phyloP scores from a whole-genome alignment of 2,329 filamentous ascomycete genomes.

The Beauveria sp. region DNA sequence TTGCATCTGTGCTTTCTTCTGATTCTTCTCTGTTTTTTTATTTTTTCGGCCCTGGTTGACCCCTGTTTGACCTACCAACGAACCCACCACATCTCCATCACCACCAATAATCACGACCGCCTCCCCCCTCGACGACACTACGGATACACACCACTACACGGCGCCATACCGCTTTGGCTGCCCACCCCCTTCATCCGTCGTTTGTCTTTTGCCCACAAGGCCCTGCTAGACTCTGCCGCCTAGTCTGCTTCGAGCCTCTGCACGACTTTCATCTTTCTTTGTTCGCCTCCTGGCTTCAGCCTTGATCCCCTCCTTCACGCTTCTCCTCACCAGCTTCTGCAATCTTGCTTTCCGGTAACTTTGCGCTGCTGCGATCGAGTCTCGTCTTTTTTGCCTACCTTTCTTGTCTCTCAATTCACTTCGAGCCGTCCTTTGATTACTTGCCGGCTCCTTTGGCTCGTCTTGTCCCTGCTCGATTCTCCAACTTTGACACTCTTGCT shows the following conservation, averaged over 20 bases:
- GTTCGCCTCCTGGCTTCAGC: conserved; percentile 7
- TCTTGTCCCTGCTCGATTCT: background rate
- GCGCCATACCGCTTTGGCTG: background rate
- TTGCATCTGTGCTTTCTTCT: background rate
- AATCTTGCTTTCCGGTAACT: background rate
- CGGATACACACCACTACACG: conserved; percentile 3
- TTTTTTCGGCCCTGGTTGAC: background rate
- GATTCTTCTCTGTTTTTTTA: background rate
- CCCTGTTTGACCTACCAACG: conserved; percentile 1
- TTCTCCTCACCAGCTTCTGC: conserved; percentile 8
- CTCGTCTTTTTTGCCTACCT: background rate
- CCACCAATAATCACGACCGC: conserved; percentile 7
- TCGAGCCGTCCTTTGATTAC: background rate
- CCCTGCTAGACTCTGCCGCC: conserved; percentile 3
- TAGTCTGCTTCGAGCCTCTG: conserved; percentile 9
- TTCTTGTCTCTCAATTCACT: background rate
- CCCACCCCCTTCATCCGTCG: conserved; percentile 1
- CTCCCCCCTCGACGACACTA: background rate
- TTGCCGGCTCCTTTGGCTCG: background rate
- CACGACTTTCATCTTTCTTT: conserved; percentile 4
- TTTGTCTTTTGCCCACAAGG: background rate
- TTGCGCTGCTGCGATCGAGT: conserved; percentile 10
- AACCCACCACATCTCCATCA: conserved; percentile 6
- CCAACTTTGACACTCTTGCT: background rate
- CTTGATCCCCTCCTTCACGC: conserved; percentile 9